These are phyloP conservation scores for Exophiala sp. DNA, from an alignment of 2,329 filamentous ascomycete genomes.

Conservation along the genomic window DNA sequence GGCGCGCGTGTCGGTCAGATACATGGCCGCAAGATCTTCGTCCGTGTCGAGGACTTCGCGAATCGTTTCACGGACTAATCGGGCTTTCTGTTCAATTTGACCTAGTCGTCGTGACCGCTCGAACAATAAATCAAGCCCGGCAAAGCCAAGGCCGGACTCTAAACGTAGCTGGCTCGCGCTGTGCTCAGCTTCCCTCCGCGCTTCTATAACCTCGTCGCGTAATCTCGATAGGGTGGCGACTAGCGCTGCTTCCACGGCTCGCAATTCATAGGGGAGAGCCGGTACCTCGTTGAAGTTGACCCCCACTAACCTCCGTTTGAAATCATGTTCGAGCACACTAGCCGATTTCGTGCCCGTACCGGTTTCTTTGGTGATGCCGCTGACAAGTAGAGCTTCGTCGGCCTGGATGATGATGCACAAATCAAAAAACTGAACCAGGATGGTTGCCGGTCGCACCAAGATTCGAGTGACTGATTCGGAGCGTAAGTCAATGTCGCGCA, in stretches of 20 bases:
- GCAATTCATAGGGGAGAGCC: slow-evolving; percentile 34
- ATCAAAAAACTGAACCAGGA: slow-evolving; percentile 35
- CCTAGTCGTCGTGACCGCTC: slow-evolving; percentile 30
- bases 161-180: slow-evolving; percentile 12
- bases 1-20: slow-evolving; percentile 32
- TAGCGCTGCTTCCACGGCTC: slow-evolving; percentile 35
- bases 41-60: slow-evolving; percentile 35
- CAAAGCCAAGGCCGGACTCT: slow-evolving; percentile 16
- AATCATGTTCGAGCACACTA: slow-evolving; percentile 29
- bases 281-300: slow-evolving; percentile 12
- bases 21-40: slow-evolving; percentile 36
- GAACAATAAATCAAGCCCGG: slow-evolving; percentile 30
- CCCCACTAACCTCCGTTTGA: slow-evolving; percentile 29
- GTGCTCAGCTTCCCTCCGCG: slow-evolving; percentile 11
- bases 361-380: slow-evolving; percentile 10
- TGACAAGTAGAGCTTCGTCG: slow-evolving; percentile 32
- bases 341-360: slow-evolving; percentile 19
- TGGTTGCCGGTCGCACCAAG: slow-evolving; percentile 32
- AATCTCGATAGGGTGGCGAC: slow-evolving; percentile 34
- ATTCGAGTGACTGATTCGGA: slow-evolving; percentile 35
- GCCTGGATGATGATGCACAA: slow-evolving; percentile 35
- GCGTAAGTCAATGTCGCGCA: slow-evolving; percentile 34
- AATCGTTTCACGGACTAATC: slow-evolving; percentile 33
- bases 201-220: slow-evolving; percentile 29
- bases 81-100: slow-evolving; percentile 33